Conservation (phyloP, 306 rosid genomes). For the Argentina anserina region DNA sequence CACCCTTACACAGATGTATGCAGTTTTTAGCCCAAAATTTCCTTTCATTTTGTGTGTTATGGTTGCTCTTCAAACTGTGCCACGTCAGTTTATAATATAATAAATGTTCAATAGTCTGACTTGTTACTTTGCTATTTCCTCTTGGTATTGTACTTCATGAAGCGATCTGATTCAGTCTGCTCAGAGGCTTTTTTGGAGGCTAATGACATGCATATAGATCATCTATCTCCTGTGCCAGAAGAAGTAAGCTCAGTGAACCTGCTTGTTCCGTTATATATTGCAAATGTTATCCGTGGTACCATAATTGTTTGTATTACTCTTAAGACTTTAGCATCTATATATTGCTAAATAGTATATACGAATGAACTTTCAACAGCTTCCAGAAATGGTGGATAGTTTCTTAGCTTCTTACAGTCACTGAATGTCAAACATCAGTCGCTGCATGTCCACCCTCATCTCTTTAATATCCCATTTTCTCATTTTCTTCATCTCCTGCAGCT, state of each 20-base stretch:
- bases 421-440: background rate
- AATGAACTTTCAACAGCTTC: background rate
- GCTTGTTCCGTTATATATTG: background rate
- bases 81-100: background rate
- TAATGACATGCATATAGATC: slow-evolving; percentile 23
- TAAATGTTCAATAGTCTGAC: background rate
- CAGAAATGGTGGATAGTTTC: background rate
- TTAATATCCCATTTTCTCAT: background rate
- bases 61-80: background rate
- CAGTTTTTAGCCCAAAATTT: slow-evolving; percentile 11
- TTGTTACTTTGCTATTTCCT: background rate
- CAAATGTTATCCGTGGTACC: background rate
- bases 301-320: background rate
- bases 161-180: slow-evolving; percentile 52
- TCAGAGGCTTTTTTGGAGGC: slow-evolving; percentile 37
- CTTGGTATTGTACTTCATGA: slow-evolving; percentile 10
- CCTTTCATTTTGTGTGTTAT: background rate
- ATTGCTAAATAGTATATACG: background rate
- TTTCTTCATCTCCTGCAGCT: slow-evolving; percentile 32
- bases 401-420: background rate
- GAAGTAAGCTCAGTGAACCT: slow-evolving; percentile 46
- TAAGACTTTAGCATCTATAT: background rate
- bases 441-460: background rate
- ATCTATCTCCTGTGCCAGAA: slow-evolving; percentile 32
- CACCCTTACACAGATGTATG: slow-evolving; percentile 32